These are phyloP conservation scores for Mortierella claussenii DNA, from an alignment of 192 early-diverging fungal species.

Conservation along the genomic window DNA sequence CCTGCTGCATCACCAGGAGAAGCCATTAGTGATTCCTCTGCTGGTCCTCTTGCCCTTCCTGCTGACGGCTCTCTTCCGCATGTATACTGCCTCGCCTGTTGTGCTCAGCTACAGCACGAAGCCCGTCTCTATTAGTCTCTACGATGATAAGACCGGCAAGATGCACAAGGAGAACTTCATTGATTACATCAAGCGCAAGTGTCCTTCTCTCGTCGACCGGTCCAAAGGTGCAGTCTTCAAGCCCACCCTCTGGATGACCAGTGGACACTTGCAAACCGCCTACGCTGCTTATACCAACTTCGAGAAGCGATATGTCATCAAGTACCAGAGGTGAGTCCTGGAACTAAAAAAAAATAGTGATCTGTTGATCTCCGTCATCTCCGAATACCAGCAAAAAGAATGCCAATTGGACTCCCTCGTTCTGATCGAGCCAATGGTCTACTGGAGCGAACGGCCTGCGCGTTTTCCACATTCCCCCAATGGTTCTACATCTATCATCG, in stretches of 20 bases:
- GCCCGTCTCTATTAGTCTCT: slow-evolving; percentile 19
- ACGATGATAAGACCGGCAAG: slow-evolving; percentile 23
- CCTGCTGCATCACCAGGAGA: slow-evolving; percentile 6
- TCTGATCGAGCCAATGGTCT: slow-evolving; percentile 35
- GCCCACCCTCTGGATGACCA: slow-evolving; percentile 78
- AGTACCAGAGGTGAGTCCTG: slow-evolving; percentile 72
- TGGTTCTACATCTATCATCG: too few relatives aligned
- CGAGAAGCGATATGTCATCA: slow-evolving; percentile 49
- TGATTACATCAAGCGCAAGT: slow-evolving; percentile 34
- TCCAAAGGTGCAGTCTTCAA: slow-evolving; percentile 29
- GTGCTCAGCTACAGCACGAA: slow-evolving; percentile 23
- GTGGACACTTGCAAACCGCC: slow-evolving; percentile 85
- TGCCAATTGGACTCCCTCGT: neutral
- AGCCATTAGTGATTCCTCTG: slow-evolving; percentile 20
- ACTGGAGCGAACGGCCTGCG: slow-evolving; percentile 7
- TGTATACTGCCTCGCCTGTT: slow-evolving; percentile 22
- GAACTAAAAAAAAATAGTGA: too few relatives aligned
- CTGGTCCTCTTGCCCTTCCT: slow-evolving; percentile 27
- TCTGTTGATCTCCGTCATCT: too few relatives aligned
- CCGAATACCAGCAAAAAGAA: neutral
- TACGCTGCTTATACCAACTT: slow-evolving; percentile 64
- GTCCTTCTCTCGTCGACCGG: slow-evolving; percentile 44
- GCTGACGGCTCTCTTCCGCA: slow-evolving; percentile 24
- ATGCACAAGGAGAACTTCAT: slow-evolving; percentile 19
- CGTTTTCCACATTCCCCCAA: too few relatives aligned